These are phyloP conservation scores for Penicillium nucicola DNA, from an alignment of 495 filamentous ascomycete species.

Conservation along the genomic window DNA sequence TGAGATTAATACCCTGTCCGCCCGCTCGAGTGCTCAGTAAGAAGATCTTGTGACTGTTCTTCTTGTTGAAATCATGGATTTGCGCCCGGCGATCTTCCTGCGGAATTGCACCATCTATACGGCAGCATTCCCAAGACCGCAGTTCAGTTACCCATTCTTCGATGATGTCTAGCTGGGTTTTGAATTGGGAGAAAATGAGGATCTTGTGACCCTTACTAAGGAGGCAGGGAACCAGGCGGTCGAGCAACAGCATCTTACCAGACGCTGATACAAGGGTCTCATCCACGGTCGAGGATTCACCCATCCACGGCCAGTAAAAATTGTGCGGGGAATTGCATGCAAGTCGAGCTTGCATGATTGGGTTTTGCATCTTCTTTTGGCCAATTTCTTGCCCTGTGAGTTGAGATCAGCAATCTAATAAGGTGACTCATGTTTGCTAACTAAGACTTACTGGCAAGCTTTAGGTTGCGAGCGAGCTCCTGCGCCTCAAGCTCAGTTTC, in stretches of 20 bases:
- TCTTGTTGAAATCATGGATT: constrained; percentile 81
- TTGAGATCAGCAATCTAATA: constrained; percentile 8
- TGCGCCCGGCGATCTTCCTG: constrained; percentile 76
- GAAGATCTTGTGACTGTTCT: constrained; percentile 71
- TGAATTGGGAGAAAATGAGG: constrained; percentile 96
- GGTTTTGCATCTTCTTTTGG: constrained; percentile 94
- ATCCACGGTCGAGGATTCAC: constrained; percentile 54
- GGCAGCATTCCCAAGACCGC: constrained; percentile 74
- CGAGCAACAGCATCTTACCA: constrained; percentile 93
- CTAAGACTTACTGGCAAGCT: constrained; percentile 65
- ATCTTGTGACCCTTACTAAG: constrained; percentile 80
- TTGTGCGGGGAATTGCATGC: constrained; percentile 93
- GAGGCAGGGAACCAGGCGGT: constrained; percentile 75
- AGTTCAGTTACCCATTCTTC: constrained; percentile 76
- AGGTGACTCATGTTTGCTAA: neutral
- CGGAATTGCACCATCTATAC: constrained; percentile 86
- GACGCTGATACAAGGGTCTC: constrained; percentile 79
- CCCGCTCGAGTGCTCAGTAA: constrained; percentile 87
- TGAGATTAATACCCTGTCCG: constrained; percentile 90
- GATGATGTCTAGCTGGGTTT: constrained; percentile 86
- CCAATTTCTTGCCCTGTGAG: constrained; percentile 68
- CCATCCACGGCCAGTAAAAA: constrained; percentile 88
- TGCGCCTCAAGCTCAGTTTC: constrained; percentile 58
- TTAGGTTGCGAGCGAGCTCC: constrained; percentile 66
- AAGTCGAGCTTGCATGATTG: constrained; percentile 86